Conservation (phyloP, 2,329 filamentous ascomycete genomes). For the Periconia sp. region DNA sequence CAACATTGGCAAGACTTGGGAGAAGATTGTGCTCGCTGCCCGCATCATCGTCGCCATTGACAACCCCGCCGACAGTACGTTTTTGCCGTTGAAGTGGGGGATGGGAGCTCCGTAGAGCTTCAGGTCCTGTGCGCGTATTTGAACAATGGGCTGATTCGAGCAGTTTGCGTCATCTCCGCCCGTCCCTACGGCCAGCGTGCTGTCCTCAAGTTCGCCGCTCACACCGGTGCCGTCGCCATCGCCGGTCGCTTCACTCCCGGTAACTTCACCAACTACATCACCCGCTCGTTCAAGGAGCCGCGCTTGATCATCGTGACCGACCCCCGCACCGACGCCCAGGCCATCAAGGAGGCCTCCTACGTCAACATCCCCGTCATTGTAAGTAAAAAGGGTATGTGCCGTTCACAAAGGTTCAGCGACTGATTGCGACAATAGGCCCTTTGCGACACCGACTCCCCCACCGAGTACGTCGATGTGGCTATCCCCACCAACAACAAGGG, state of each 20-base stretch:
- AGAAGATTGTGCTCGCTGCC: slow-evolving; percentile 99
- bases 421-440: slow-evolving; percentile 60
- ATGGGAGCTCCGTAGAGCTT: not conserved
- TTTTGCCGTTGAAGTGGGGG: not conserved
- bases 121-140: not conserved
- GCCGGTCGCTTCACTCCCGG: slow-evolving; percentile 99
- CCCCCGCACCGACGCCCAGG: slow-evolving; percentile 98
- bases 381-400: slow-evolving; percentile 8
- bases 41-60: slow-evolving; percentile 98
- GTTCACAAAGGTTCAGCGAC: not conserved
- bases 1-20: slow-evolving; percentile 99
- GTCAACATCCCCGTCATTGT: slow-evolving; percentile 99
- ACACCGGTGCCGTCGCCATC: slow-evolving; percentile 97
- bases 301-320: slow-evolving; percentile 99
- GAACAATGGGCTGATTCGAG: slow-evolving; percentile 13
- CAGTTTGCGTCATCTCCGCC: slow-evolving; percentile 85
- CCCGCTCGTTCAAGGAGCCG: slow-evolving; percentile 99
- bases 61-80: slow-evolving; percentile 95
- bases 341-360: slow-evolving; percentile 99
- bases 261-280: slow-evolving; percentile 99
- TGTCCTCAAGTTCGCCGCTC: slow-evolving; percentile 98
- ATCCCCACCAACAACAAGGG: slow-evolving; percentile 99
- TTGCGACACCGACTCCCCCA: slow-evolving; percentile 98
- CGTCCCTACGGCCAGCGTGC: slow-evolving; percentile 99
- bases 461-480: slow-evolving; percentile 99